Evolutionary conservation across 192 early-diverging fungal species (phyloP).

Genomic region (Paraglomus occultum): DNA sequence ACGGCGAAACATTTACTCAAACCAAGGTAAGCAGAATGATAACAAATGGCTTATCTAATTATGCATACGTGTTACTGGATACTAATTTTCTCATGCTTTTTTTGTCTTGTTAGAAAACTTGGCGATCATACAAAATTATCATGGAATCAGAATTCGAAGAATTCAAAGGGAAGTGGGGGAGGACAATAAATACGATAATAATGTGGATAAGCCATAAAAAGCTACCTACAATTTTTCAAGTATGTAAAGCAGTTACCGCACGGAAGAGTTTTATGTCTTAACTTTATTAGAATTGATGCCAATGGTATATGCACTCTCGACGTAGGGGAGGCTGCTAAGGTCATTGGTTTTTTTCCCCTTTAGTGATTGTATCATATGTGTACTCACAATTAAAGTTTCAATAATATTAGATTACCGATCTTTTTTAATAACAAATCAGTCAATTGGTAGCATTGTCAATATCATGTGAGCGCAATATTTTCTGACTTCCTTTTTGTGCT

Average conservation of each 20-base stretch:
- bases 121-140: constrained; percentile 97
- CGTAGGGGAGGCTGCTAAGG: too few relatives aligned
- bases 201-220: constrained; percentile 20
- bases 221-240: constrained; percentile 2
- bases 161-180: background rate
- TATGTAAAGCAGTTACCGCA: too few relatives aligned
- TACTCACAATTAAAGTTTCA: constrained; percentile 16
- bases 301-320: too few relatives aligned
- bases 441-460: too few relatives aligned
- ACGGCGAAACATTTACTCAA: constrained; percentile 88
- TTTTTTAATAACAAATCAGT: background rate
- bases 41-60: constrained; percentile 13
- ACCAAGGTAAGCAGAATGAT: constrained; percentile 62
- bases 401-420: constrained; percentile 14
- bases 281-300: too few relatives aligned
- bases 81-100: background rate
- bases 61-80: background rate
- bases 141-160: constrained; percentile 66
- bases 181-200: background rate
- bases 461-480: too few relatives aligned
- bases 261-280: too few relatives aligned
- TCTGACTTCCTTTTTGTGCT: too few relatives aligned
- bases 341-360: too few relatives aligned
- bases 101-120: constrained; percentile 62
- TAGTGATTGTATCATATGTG: constrained; percentile 19